Base-by-base conservation (phyloP, 1,284 basidiomycete genomes). In the Neonothopanus nambi region DNA sequence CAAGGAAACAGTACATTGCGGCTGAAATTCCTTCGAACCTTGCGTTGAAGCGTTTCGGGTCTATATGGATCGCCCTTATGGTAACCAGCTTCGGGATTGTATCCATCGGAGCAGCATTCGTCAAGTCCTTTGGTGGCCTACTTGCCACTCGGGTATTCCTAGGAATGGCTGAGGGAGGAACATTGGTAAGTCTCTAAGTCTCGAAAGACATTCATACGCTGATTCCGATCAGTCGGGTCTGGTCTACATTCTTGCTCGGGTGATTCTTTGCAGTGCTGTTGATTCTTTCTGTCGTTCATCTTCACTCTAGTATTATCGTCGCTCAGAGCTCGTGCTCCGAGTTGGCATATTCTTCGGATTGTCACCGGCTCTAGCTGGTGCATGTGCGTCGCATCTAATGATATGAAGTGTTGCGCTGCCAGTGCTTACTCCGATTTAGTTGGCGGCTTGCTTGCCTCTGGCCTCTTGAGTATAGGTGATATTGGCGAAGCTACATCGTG, bases 121-220 rank as follows among this genome's bases (percentile, higher is more conserved):
- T 78, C 39, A 64, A 69, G 33, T 70, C 66, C 24, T 78, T 72
- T 54, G 54, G 59, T 3, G 73, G 71, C 2, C 60, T 80, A 17
- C 63, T 80, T n/a, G 68, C 69, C 5, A 78, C 74, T 1, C 65
- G 78, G 33, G 68, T 78, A 2, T 73, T 79, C 57, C 64, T 80
- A 15, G 78, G 77, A 36, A 65, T 80, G 6, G 70, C 71, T 17
- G 78, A 80, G 61, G 76, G 76, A 28, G 79, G 78, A 9, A 77
- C 78, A 17, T 63, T 80, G 63, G 74, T 75, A 33, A 48, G 67
- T 57, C 5, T 44, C 20, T 35, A 46, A 24, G 15, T 35, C 35
- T 18, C 11, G 39, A 18, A n/a, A 6, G 33, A 5, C 5, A 13
- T 41, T 36, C 15, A 5, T 48, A 24, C 11, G 8, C 45, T 18